These are phyloP conservation scores for Teunomyces panamensis DNA, from an alignment of 805 yeast species.

Conservation along the genomic window DNA sequence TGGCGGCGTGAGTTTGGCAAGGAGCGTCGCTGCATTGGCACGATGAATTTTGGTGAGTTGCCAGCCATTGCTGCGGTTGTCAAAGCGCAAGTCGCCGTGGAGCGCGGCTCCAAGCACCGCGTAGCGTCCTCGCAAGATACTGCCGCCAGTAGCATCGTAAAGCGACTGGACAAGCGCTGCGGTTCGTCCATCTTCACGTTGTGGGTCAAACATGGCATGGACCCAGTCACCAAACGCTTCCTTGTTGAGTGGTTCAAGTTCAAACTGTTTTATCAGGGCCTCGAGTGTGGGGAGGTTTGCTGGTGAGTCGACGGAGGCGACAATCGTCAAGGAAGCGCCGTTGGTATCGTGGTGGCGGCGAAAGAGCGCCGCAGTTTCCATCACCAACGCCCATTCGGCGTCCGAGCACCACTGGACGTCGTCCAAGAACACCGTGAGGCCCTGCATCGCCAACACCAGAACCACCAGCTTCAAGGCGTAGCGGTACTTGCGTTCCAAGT, in stretches of 20 bases:
- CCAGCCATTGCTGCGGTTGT: background rate
- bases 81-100: background rate
- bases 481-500: constrained; percentile 39
- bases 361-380: constrained; percentile 24
- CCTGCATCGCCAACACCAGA: constrained; percentile 38
- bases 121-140: constrained; percentile 13
- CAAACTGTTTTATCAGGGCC: background rate
- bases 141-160: constrained; percentile 15
- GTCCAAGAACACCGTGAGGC: constrained; percentile 45
- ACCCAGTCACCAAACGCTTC: background rate
- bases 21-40: constrained; percentile 2
- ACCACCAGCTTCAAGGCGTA: constrained; percentile 42
- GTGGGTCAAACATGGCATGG: background rate
- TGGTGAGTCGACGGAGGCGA: constrained; percentile 5
- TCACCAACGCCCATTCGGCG: constrained; percentile 25
- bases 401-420: constrained; percentile 45
- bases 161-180: constrained; percentile 3
- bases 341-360: constrained; percentile 8
- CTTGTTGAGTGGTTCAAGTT: background rate
- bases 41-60: too few relatives aligned
- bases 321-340: constrained; percentile 8
- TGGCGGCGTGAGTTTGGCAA: constrained; percentile 11
- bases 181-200: background rate
- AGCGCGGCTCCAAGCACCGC: constrained; percentile 6
- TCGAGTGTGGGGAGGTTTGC: background rate